phyloP scores from a whole-genome alignment of 2,329 filamentous ascomycete genomes.

The Cytospora chrysosperma region DNA sequence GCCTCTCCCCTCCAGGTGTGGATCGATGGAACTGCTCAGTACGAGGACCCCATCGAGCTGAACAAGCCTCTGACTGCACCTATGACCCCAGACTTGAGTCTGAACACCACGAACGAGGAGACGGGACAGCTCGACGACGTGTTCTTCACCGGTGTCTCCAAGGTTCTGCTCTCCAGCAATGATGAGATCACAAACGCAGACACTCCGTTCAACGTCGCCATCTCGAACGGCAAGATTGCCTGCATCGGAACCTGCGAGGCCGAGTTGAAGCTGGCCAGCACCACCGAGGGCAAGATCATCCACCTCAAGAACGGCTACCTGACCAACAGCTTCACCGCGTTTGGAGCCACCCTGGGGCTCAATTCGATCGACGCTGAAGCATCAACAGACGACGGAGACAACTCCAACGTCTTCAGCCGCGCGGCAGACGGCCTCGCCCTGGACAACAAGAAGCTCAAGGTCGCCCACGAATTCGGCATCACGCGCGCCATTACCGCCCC shows the following conservation, averaged over 20 bases:
- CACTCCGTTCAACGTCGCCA: constrained; percentile 46
- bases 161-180: constrained; percentile 49
- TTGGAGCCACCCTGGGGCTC: constrained; percentile 60
- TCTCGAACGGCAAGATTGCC: constrained; percentile 52
- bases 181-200: constrained; percentile 29
- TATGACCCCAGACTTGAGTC: constrained; percentile 40
- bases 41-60: constrained; percentile 53
- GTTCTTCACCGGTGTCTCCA: constrained; percentile 57
- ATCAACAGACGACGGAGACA: constrained; percentile 51
- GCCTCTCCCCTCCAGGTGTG: constrained; percentile 61
- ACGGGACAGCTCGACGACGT: constrained; percentile 40
- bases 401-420: constrained; percentile 51
- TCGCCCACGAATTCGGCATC: constrained; percentile 55
- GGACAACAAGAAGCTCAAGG: constrained; percentile 55
- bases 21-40: constrained; percentile 62
- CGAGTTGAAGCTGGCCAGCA: constrained; percentile 41
- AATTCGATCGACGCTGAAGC: constrained; percentile 61
- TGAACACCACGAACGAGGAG: constrained; percentile 44
- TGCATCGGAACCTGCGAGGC: constrained; percentile 55
- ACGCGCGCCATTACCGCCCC: constrained; percentile 60
- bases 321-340: constrained; percentile 59
- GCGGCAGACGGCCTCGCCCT: constrained; percentile 57
- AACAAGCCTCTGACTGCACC: constrained; percentile 45
- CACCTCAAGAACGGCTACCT: constrained; percentile 58
- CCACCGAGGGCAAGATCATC: constrained; percentile 40